Conservation (phyloP, 2,329 filamentous ascomycete species). For the Fusarium staphyleae region DNA sequence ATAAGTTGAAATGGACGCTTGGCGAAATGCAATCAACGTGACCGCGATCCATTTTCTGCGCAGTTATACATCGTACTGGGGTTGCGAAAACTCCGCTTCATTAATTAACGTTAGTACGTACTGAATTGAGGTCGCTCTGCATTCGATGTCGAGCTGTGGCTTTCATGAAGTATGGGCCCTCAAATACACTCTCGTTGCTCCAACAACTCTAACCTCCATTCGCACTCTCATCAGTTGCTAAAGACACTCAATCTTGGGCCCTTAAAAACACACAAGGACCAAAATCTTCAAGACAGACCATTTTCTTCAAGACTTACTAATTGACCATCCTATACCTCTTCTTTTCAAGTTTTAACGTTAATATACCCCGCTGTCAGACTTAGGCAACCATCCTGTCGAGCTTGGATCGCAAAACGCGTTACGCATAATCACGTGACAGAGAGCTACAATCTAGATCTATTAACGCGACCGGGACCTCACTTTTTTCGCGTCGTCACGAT, state of each 20-base stretch:
- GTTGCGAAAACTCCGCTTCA: too few relatives aligned
- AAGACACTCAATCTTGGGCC: neutral
- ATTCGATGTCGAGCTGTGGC: neutral
- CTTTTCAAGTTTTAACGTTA: too few relatives aligned
- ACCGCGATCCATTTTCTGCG: too few relatives aligned
- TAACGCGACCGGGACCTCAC: conserved; percentile 54
- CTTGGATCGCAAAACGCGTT: conserved; percentile 40
- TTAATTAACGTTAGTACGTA: too few relatives aligned
- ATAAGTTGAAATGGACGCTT: too few relatives aligned
- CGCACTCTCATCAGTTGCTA: neutral
- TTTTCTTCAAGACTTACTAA: too few relatives aligned
- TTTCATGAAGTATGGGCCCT: neutral
- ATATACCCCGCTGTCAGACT: neutral
- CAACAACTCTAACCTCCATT: conserved; percentile 26
- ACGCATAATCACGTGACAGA: conserved; percentile 46
- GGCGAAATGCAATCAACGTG: too few relatives aligned
- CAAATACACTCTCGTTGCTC: conserved; percentile 19
- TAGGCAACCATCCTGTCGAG: conserved; percentile 7
- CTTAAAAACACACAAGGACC: too few relatives aligned
- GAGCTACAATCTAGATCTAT: conserved; percentile 44
- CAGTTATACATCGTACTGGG: too few relatives aligned
- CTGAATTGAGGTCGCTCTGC: too few relatives aligned
- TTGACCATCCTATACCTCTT: too few relatives aligned
- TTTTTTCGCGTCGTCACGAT: conserved; percentile 50
- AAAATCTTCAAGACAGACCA: too few relatives aligned